phyloP scores from a whole-genome alignment of 2,329 filamentous ascomycete genomes.

The Tolypocladium inflatum region DNA sequence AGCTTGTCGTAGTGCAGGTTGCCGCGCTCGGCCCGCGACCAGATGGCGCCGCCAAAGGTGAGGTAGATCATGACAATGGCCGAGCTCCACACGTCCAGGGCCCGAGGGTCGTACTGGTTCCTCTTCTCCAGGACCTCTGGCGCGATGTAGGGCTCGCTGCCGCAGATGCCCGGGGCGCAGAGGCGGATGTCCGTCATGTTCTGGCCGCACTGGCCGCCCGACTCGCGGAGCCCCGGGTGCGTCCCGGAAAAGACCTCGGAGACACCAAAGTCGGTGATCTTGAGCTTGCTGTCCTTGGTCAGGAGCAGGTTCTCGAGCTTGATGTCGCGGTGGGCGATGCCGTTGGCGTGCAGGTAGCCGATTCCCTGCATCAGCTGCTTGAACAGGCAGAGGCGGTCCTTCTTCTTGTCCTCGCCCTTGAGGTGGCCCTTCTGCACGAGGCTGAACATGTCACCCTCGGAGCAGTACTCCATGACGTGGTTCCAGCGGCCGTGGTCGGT shows the following conservation, averaged over 20 bases:
- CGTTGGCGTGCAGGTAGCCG: slow-evolving; percentile 70
- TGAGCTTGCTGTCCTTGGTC: slow-evolving; percentile 69
- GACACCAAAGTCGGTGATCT: slow-evolving; percentile 87
- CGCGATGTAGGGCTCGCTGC: slow-evolving; percentile 78
- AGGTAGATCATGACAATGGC: slow-evolving; percentile 77
- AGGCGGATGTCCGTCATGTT: slow-evolving; percentile 62
- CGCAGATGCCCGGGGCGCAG: slow-evolving; percentile 73
- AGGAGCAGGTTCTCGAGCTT: slow-evolving; percentile 83
- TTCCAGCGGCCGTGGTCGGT: slow-evolving; percentile 69
- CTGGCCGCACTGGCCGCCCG: slow-evolving; percentile 63
- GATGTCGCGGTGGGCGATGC: slow-evolving; percentile 84
- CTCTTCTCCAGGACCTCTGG: slow-evolving; percentile 72
- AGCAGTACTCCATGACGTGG: slow-evolving; percentile 90
- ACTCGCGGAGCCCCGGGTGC: slow-evolving; percentile 67
- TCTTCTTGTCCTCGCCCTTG: slow-evolving; percentile 49
- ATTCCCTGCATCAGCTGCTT: slow-evolving; percentile 81
- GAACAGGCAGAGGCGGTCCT: slow-evolving; percentile 74
- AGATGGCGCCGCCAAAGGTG: slow-evolving; percentile 62
- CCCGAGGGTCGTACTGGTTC: slow-evolving; percentile 59
- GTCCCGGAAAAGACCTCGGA: slow-evolving; percentile 77
- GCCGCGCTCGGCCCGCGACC: slow-evolving; percentile 55
- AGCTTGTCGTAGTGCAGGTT: slow-evolving; percentile 56
- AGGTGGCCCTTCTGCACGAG: slow-evolving; percentile 66
- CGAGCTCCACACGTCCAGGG: slow-evolving; percentile 78
- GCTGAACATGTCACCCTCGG: slow-evolving; percentile 69